Percentiles rank a stretch among this genome's conserved stretches.
Evolutionary conservation across 2,329 filamentous ascomycete species (phyloP).

Genomic region (Colletotrichum cereale): DNA sequence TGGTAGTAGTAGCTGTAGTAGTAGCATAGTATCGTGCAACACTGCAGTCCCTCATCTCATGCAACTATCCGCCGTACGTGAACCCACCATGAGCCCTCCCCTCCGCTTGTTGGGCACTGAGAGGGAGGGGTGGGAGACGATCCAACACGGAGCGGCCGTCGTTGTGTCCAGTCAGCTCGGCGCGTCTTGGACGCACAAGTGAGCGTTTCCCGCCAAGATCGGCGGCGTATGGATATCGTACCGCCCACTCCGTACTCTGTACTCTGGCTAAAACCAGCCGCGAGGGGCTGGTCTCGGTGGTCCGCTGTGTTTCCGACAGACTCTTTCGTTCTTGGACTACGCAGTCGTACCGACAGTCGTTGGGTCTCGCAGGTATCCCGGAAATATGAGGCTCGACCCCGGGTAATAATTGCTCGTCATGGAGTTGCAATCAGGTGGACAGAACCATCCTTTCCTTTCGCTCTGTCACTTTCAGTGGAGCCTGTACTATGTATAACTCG

Average conservation of each 20-base stretch:
- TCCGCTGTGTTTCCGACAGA: neutral
- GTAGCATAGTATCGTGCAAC: neutral
- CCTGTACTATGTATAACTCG: neutral
- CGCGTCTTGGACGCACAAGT: neutral
- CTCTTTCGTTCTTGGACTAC: neutral
- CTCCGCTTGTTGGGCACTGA: too few species aligned
- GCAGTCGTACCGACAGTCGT: neutral
- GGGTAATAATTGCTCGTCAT: neutral
- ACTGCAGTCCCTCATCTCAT: constrained; percentile 8
- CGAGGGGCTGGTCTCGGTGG: too few species aligned
- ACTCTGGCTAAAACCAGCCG: too few species aligned
- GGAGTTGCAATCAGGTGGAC: neutral
- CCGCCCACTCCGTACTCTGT: too few species aligned
- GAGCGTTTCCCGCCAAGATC: neutral
- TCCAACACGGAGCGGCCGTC: neutral
- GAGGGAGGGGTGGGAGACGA: too few species aligned
- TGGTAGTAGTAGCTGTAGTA: neutral
- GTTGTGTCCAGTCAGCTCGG: neutral
- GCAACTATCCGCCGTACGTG: constrained; percentile 10
- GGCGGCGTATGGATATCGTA: neutral
- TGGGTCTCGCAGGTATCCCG: neutral
- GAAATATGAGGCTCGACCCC: neutral
- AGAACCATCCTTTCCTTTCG: constrained; percentile 1
- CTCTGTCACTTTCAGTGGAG: constrained; percentile 7
- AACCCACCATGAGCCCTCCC: neutral